These are phyloP conservation scores for Wolfiporia cocos DNA, from an alignment of 1,284 basidiomycete genomes.

Conservation along the genomic window DNA sequence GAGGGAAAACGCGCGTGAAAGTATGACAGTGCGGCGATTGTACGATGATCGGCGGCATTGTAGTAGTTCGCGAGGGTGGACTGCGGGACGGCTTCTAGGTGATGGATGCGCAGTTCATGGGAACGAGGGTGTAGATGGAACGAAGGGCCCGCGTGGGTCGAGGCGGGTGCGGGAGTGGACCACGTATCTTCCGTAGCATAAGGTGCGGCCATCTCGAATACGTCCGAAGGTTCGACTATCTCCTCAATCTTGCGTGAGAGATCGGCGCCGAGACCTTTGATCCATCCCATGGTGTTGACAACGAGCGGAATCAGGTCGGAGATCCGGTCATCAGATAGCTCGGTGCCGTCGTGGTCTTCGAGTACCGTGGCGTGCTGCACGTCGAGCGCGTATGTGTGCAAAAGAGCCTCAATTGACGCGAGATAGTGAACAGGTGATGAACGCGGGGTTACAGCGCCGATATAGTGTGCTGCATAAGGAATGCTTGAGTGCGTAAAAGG, in stretches of 20 bases:
- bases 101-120: conserved; percentile 1
- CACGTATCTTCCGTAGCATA: background rate
- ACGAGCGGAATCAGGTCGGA: conserved; percentile 72
- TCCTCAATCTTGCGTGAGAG: conserved; percentile 68
- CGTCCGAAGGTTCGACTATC: conserved; percentile 55
- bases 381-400: conserved; percentile 70
- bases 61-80: conserved; percentile 37
- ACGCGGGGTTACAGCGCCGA: conserved; percentile 78
- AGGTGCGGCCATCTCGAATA: conserved; percentile 49
- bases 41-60: conserved; percentile 71
- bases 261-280: conserved; percentile 89
- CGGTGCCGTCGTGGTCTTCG: conserved; percentile 18
- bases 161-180: background rate
- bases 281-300: conserved; percentile 97
- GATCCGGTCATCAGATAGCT: conserved; percentile 34
- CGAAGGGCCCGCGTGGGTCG: too few species aligned
- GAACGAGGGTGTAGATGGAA: too few species aligned
- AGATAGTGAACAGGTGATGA: conserved; percentile 81
- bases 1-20: conserved; percentile 62
- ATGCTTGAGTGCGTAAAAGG: conserved; percentile 77
- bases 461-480: conserved; percentile 75
- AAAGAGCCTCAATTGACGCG: conserved; percentile 57
- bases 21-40: conserved; percentile 75
- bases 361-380: conserved; percentile 44
- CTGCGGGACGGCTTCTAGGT: conserved; percentile 23